Conservation (phyloP, 202 grass and related monocot genomes). For the Cymbopogon flexuosus region DNA sequence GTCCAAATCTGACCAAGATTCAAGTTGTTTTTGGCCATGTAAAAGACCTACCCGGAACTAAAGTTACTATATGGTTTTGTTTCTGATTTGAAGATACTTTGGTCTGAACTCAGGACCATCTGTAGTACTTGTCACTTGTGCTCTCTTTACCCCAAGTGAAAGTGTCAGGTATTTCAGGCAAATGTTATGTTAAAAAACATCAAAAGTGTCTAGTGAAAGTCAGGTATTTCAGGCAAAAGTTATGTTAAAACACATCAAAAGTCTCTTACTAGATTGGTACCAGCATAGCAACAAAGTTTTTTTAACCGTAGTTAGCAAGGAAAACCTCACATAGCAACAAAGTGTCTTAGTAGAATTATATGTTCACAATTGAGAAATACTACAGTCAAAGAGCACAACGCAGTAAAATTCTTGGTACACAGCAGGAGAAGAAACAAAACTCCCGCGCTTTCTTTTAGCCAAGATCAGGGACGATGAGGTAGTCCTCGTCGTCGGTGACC, state of each 20-base stretch:
- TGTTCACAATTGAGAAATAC: constrained; percentile 13
- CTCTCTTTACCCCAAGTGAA: background rate
- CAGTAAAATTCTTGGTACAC: constrained; percentile 7
- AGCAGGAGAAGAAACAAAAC: background rate
- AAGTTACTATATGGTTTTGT: background rate
- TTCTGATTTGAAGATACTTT: background rate
- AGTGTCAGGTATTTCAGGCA: background rate
- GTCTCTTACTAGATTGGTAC: background rate
- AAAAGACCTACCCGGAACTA: background rate
- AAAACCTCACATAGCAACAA: background rate
- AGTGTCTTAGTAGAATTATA: background rate
- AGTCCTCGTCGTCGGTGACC: constrained; percentile 61
- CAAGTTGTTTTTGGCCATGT: background rate
- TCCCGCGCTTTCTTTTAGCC: constrained; percentile 25
- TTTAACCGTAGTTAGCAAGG: too few relatives aligned
- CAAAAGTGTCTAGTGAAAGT: background rate
- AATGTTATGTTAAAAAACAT: background rate
- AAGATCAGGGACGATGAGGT: constrained; percentile 76
- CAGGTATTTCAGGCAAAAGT: background rate
- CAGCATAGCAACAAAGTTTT: background rate
- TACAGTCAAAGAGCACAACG: constrained; percentile 23
- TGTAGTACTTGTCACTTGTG: background rate
- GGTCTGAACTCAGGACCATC: background rate
- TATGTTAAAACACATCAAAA: background rate
- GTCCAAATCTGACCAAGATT: background rate